These are phyloP conservation scores for Penicillium turbatum DNA, from an alignment of 495 filamentous ascomycete genomes.

Conservation along the genomic window DNA sequence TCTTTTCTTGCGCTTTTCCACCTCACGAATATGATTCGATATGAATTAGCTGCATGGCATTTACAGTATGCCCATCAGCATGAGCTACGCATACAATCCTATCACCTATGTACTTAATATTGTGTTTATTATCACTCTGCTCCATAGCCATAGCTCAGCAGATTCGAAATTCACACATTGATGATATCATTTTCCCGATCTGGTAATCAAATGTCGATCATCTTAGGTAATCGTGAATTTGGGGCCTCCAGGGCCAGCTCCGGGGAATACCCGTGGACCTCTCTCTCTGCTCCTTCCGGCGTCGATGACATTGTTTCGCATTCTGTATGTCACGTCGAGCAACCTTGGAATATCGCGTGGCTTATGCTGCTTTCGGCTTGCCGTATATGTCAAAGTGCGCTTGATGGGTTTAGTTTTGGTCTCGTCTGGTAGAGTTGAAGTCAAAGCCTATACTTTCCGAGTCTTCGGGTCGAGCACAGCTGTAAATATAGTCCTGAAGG, in stretches of 20 bases:
- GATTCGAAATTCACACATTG: neutral
- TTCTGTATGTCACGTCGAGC: neutral
- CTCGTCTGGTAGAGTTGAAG: neutral
- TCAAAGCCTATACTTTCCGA: neutral
- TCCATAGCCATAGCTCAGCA: neutral
- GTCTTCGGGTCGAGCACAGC: no score
- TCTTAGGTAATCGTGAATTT: neutral
- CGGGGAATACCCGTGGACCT: neutral
- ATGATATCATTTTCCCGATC: constrained; percentile 4
- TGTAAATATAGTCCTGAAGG: no score
- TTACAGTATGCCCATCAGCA: constrained; percentile 14
- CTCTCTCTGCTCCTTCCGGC: neutral
- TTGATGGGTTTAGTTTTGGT: neutral
- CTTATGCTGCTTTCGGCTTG: neutral
- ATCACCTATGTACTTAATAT: constrained; percentile 12
- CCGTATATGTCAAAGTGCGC: neutral
- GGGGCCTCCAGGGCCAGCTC: neutral
- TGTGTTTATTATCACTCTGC: neutral
- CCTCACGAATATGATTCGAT: neutral
- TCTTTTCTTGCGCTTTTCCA: constrained; percentile 15
- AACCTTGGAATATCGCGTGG: neutral
- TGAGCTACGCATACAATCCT: constrained; percentile 12
- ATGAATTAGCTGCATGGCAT: constrained; percentile 11
- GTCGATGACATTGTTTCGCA: constrained; percentile 2
- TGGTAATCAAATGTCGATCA: neutral